phyloP scores from a whole-genome alignment of 306 rosid genomes.

The Citrullus amarus region DNA sequence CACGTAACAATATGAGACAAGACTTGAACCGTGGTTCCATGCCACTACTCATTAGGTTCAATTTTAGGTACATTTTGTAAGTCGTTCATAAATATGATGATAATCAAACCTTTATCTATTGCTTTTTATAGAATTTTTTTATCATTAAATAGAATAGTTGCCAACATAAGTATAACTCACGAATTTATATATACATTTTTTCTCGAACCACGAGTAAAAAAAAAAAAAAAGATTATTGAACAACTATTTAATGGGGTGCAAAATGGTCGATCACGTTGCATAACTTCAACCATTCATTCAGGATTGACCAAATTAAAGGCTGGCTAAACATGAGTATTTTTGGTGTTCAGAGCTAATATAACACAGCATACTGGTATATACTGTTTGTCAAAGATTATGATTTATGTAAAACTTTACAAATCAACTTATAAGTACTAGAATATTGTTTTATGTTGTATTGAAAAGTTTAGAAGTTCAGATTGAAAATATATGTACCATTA shows the following conservation, averaged over 20 bases:
- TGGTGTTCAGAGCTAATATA: neutral
- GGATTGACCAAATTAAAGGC: neutral
- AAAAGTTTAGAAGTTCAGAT: neutral
- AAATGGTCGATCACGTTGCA: neutral
- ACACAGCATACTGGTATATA: neutral
- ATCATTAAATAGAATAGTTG: no score
- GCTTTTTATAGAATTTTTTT: neutral
- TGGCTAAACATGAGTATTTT: neutral
- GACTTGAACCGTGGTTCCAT: no score
- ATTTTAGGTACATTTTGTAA: no score
- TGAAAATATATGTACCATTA: neutral
- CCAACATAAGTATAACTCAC: no score
- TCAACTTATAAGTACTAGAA: neutral
- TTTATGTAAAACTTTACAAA: neutral
- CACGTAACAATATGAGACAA: no score
- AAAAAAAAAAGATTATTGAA: neutral
- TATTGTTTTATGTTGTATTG: neutral
- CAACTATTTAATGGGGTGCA: neutral
- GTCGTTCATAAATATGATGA: no score
- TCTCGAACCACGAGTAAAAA: no score
- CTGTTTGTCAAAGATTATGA: neutral
- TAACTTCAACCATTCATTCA: no score
- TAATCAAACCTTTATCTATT: neutral
- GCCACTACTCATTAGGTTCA: no score
- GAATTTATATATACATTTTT: no score